Percentiles rank a stretch among this genome's conserved stretches.
phyloP scores from a whole-genome alignment of 2,329 filamentous ascomycete species.

The Stagonosporopsis rhizophila region DNA sequence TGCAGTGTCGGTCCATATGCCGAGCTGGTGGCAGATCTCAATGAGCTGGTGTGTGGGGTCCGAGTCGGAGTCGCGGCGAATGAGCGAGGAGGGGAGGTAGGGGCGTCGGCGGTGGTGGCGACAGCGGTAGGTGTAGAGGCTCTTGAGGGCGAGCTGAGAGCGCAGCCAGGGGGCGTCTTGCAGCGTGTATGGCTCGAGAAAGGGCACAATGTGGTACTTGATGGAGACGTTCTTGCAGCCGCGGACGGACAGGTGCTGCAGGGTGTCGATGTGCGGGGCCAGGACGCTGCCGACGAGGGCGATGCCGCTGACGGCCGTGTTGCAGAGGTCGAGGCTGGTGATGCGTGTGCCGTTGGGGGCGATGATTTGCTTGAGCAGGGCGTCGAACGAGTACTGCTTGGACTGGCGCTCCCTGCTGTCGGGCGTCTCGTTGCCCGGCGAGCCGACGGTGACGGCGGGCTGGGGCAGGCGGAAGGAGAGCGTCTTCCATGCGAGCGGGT shows the following conservation, averaged over 20 bases:
- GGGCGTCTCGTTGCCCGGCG: conserved; percentile 51
- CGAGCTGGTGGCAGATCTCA: conserved; percentile 63
- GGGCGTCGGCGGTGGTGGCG: conserved; percentile 67
- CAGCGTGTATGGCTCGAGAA: conserved; percentile 55
- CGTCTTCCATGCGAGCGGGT: conserved; percentile 67
- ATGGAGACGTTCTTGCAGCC: conserved; percentile 70
- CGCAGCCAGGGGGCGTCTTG: conserved; percentile 52
- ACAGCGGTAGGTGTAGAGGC: conserved; percentile 67
- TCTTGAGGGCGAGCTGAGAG: conserved; percentile 62
- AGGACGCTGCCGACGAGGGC: conserved; percentile 63
- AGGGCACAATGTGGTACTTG: conserved; percentile 69
- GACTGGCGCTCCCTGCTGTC: conserved; percentile 57
- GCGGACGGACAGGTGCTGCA: conserved; percentile 66
- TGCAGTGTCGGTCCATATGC: conserved; percentile 67
- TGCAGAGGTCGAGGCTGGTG: conserved; percentile 65
- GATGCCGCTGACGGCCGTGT: conserved; percentile 66
- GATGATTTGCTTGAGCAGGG: conserved; percentile 63
- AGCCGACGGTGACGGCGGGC: conserved; percentile 46
- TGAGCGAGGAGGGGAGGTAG: conserved; percentile 63
- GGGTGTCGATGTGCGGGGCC: conserved; percentile 60
- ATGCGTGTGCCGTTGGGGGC: conserved; percentile 64
- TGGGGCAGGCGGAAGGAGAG: conserved; percentile 64
- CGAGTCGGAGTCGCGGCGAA: conserved; percentile 65
- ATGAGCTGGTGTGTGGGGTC: conserved; percentile 68
- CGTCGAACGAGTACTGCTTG: conserved; percentile 65